These are phyloP conservation scores for Pleurotus citrinopileatus DNA, from an alignment of 768 basidiomycete genomes.

Conservation along the genomic window DNA sequence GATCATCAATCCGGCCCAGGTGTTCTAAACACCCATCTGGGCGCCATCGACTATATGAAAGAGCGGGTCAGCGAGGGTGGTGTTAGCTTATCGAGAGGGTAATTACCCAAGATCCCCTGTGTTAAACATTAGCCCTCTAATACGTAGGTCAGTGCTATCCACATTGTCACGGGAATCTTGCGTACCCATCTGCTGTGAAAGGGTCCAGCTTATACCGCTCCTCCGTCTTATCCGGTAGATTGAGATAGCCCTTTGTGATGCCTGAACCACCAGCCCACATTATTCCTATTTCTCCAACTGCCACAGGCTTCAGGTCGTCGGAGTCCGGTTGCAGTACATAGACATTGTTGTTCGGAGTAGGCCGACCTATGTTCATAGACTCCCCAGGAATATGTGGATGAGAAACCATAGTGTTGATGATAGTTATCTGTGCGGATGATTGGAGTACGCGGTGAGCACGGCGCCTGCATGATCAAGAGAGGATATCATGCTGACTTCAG, in stretches of 20 bases:
- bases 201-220: constrained; percentile 51
- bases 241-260: constrained; percentile 53
- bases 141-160: not conserved
- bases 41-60: constrained; percentile 37
- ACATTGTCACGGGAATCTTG: not conserved
- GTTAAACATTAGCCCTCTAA: constrained; percentile 54
- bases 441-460: constrained; percentile 3
- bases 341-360: constrained; percentile 51
- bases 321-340: constrained; percentile 24
- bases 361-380: constrained; percentile 47
- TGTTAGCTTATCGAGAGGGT: too few relatives aligned
- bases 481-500: constrained; percentile 26
- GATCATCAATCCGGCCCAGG: constrained; percentile 58
- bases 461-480: not conserved
- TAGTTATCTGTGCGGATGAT: constrained; percentile 36
- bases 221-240: constrained; percentile 49
- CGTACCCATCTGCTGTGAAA: constrained; percentile 37
- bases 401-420: constrained; percentile 52
- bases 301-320: constrained; percentile 28
- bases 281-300: constrained; percentile 33
- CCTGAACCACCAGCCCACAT: constrained; percentile 66
- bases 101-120: constrained; percentile 51
- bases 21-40: constrained; percentile 52
- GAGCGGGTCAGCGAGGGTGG: not conserved
- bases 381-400: constrained; percentile 35